Evolutionary conservation across 106 monocot genomes (phyloP), one percentile per base, ranked within the genome.

Genomic region (Agapanthus africanus): DNA sequence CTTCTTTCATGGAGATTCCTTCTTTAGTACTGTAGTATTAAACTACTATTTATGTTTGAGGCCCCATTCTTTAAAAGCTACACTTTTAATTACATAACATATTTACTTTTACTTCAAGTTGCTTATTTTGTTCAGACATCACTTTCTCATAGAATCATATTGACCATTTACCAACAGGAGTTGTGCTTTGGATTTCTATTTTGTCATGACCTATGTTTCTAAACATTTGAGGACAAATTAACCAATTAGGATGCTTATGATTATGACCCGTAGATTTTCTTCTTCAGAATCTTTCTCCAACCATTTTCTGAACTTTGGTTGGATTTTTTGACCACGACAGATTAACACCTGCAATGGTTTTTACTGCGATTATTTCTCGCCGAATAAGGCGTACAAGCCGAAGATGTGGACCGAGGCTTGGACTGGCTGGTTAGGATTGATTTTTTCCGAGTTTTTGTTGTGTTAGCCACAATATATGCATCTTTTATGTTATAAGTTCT

Each of bases 211-310:
- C 15, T 15, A 8, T 42, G 10, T 8, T 42, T 42, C 42, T 42
- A 42, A 42, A 15, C 40, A 65, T 16, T n/a, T 65, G n/a, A n/a
- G n/a, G n/a, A n/a, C n/a, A n/a, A n/a, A n/a, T n/a, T n/a, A n/a
- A n/a, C n/a, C n/a, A n/a, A n/a, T n/a, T n/a, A n/a, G n/a, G n/a
- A n/a, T n/a, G n/a, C n/a, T n/a, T n/a, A n/a, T n/a, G n/a, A n/a
- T n/a, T n/a, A n/a, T n/a, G n/a, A n/a, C n/a, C n/a, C n/a, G n/a
- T n/a, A 32, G 5, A 33, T 36, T 28, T 73, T 63, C 34, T 26
- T 52, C 11, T 16, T 27, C 5, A 42, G 37, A 25, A 66, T 65
- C 63, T 19, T 40, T 67, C 67, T 70, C 28, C 27, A 33, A 37
- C 38, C 50, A 25, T 44, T 42, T 42, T 42, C 15, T 8, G 7